Evolutionary conservation across 2,329 filamentous ascomycete genomes (phyloP), one percentile per base, ranked within the genome.

Genomic region (Myriosclerotinia curreyana): DNA sequence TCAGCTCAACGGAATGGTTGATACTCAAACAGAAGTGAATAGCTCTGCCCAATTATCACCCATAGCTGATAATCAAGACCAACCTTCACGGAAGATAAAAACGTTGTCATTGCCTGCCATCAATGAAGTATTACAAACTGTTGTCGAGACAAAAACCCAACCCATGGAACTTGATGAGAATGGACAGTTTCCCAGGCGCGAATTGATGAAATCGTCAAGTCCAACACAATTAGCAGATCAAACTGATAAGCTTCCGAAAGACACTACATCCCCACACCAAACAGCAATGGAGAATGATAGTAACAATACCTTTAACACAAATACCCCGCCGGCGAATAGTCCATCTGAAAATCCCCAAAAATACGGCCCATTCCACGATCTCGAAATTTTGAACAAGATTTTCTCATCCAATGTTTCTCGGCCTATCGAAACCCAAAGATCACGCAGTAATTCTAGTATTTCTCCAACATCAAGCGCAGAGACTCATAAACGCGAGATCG

Each of bases 401-500:
- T 58, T 58, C 42, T 58, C 55, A 11, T 48, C 55, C 4, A 58
- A 17, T 48, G 42, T 14, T n/a, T 20, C 55, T 34, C n/a, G 28
- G 44, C 31, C 42, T 12, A 36, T 11, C 6, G 55, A 48, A 17
- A 20, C 8, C n/a, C 14, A 58, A 1, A 42, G 31, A 8, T 1
- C 31, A 9, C n/a, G 28, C 11, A 46, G 55, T 36, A 48, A 14
- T 17, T 22, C 42, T 11, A 58, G 55, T 20, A 25, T 58, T 38
- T 48, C 55, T 9, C 55, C 55, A 48, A 48, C 42, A 48, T 58
- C 55, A 36, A 36, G n/a, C 8, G n/a, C 42, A 25, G 55, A 58
- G 9, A 34, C 7, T n/a, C 14, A 48, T 48, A 38, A 7, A 48
- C 28, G 31, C 44, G 42, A 48, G 22, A 46, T 36, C 8, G n/a